Evolutionary conservation across 805 yeast genomes (phyloP).

Genomic region (Nakazawaea populi): DNA sequence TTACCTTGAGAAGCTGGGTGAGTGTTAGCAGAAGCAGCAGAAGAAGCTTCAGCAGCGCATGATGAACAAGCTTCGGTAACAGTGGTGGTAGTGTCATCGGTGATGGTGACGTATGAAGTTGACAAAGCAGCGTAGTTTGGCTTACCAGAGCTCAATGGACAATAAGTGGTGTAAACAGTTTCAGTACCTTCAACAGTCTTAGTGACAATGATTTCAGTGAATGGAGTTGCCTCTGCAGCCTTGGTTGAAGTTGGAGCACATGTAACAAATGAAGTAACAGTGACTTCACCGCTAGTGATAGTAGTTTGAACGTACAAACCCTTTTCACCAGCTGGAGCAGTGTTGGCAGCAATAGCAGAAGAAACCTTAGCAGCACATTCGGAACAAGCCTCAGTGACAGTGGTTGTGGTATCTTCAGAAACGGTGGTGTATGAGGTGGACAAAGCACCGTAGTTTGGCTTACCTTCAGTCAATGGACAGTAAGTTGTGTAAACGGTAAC

Average conservation of each 20-base stretch:
- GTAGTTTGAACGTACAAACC: conserved; percentile 7
- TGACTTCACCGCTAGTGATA: conserved; percentile 7
- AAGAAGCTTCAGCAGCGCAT: conserved; percentile 10
- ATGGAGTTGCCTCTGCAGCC: conserved; percentile 10
- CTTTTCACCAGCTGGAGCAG: not conserved
- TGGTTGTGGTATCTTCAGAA: conserved; percentile 9
- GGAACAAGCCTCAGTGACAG: conserved; percentile 7
- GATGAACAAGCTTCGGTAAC: conserved; percentile 5
- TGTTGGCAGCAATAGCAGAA: conserved; percentile 2
- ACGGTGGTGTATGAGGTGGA: conserved; percentile 9
- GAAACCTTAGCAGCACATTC: conserved; percentile 9
- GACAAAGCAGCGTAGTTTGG: conserved; percentile 9
- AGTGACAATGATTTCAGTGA: conserved; percentile 9
- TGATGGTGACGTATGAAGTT: conserved; percentile 6
- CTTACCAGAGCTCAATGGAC: conserved; percentile 5
- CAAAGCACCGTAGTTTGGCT: conserved; percentile 7
- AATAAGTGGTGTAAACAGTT: conserved; percentile 12
- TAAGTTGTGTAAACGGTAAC: conserved; percentile 18
- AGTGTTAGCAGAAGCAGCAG: conserved; percentile 14
- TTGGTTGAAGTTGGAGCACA: conserved; percentile 12
- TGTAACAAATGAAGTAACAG: conserved; percentile 9
- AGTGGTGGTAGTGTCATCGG: conserved; percentile 10
- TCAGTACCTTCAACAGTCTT: conserved; percentile 12
- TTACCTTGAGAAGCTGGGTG: conserved; percentile 10
- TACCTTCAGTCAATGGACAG: conserved; percentile 14